Percentiles rank a stretch among this genome's conserved stretches.
Conservation (phyloP, 2,329 filamentous ascomycete genomes). For the Xylaria sp. region DNA sequence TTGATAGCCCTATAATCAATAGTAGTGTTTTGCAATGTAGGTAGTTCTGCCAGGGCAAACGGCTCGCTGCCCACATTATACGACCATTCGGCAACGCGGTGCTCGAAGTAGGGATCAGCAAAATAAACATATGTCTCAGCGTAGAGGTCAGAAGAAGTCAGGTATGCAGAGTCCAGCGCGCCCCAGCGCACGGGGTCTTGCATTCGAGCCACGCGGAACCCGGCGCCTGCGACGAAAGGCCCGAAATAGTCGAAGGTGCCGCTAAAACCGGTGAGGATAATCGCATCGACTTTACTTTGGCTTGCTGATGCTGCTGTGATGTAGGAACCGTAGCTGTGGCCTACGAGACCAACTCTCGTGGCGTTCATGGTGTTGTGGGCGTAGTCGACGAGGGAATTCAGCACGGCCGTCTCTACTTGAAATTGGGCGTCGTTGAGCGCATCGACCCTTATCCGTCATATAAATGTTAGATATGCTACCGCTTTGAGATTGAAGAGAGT, state of each 20-base stretch:
- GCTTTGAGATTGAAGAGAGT: neutral
- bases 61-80: conserved; percentile 44
- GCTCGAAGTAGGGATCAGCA: conserved; percentile 42
- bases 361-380: conserved; percentile 38
- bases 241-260: conserved; percentile 44
- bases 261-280: conserved; percentile 45
- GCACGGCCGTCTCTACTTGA: conserved; percentile 47
- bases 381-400: conserved; percentile 44
- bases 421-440: conserved; percentile 46
- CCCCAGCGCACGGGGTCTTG: conserved; percentile 44
- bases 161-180: conserved; percentile 41
- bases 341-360: conserved; percentile 45
- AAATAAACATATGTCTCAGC: conserved; percentile 46
- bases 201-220: conserved; percentile 43
- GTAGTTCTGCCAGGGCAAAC: conserved; percentile 46
- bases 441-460: conserved; percentile 34
- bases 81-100: conserved; percentile 45
- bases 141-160: conserved; percentile 44
- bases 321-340: conserved; percentile 49
- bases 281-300: conserved; percentile 40
- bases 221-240: conserved; percentile 45
- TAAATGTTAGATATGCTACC: neutral
- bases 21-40: conserved; percentile 42
- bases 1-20: conserved; percentile 39
- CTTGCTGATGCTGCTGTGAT: conserved; percentile 42